A percentile compares a stretch with the other conserved stretches of the same genome.
Conservation (phyloP, 2,329 filamentous ascomycete genomes). For the Emergomyces africanus region DNA sequence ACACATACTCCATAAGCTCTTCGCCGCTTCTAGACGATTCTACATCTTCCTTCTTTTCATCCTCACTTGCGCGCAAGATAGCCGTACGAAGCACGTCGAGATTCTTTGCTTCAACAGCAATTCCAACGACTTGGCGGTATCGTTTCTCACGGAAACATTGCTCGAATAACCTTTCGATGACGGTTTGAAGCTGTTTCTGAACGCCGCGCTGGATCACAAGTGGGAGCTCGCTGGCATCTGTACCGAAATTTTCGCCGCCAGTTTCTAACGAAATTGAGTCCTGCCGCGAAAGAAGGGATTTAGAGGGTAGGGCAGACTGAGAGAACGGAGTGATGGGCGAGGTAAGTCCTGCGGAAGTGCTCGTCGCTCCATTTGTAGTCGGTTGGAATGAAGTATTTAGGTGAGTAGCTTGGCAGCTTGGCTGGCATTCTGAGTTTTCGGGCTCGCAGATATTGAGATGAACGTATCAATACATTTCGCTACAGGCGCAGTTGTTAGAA, state of each 20-base stretch:
- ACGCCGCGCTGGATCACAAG: conserved; percentile 61
- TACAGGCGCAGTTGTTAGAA: conserved; percentile 16
- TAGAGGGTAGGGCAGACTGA: conserved; percentile 82
- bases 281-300: conserved; percentile 81
- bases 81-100: conserved; percentile 74
- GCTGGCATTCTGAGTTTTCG: conserved; percentile 39
- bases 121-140: conserved; percentile 92
- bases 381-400: conserved; percentile 68
- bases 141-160: conserved; percentile 73
- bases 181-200: conserved; percentile 63
- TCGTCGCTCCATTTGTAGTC: conserved; percentile 51
- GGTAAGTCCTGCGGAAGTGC: conserved; percentile 53
- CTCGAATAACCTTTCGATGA: conserved; percentile 85
- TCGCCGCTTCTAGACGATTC: conserved; percentile 55
- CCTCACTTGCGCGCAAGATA: conserved; percentile 78
- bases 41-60: conserved; percentile 56
- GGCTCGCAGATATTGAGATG: conserved; percentile 62
- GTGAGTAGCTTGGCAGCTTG: conserved; percentile 44
- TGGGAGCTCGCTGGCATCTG: conserved; percentile 42
- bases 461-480: conserved; percentile 97
- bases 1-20: conserved; percentile 90
- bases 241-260: conserved; percentile 43
- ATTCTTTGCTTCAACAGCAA: conserved; percentile 89
- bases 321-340: conserved; percentile 94
- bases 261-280: conserved; percentile 50